phyloP scores from a whole-genome alignment of 2,329 filamentous ascomycete genomes.

The Lasiodiplodia sp. region DNA sequence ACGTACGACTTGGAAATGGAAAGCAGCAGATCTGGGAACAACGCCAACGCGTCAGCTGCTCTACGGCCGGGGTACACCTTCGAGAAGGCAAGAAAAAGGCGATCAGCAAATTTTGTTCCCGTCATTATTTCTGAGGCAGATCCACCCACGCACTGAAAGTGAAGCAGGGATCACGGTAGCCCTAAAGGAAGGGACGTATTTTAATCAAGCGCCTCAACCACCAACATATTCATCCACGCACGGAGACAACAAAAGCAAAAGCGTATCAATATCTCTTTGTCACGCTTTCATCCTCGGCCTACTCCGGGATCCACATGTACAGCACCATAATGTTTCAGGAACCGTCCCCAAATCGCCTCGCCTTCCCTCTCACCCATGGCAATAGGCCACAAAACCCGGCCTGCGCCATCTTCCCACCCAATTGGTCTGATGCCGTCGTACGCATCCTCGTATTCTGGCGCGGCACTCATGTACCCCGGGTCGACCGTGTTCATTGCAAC shows the following conservation, averaged over 20 bases:
- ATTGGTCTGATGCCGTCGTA: slow-evolving; percentile 42
- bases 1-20: not conserved
- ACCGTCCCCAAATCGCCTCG: not conserved
- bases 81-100: not conserved
- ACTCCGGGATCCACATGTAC: slow-evolving; percentile 2
- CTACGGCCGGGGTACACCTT: not conserved
- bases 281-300: not conserved
- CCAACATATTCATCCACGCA: not conserved
- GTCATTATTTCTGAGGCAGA: not conserved
- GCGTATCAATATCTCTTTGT: not conserved
- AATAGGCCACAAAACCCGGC: slow-evolving; percentile 47
- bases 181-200: not conserved
- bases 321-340: slow-evolving; percentile 9
- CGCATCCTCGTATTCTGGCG: slow-evolving; percentile 40
- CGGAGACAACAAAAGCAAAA: not conserved
- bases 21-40: not conserved
- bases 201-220: not conserved
- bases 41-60: not conserved
- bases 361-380: slow-evolving; percentile 34
- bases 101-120: not conserved
- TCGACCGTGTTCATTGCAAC: slow-evolving; percentile 51
- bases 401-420: slow-evolving; percentile 50
- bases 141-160: not conserved
- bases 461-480: slow-evolving; percentile 50
- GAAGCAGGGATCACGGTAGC: not conserved